Evolutionary conservation across 805 yeast species (phyloP).

Genomic region (Lipomyces sp.): DNA sequence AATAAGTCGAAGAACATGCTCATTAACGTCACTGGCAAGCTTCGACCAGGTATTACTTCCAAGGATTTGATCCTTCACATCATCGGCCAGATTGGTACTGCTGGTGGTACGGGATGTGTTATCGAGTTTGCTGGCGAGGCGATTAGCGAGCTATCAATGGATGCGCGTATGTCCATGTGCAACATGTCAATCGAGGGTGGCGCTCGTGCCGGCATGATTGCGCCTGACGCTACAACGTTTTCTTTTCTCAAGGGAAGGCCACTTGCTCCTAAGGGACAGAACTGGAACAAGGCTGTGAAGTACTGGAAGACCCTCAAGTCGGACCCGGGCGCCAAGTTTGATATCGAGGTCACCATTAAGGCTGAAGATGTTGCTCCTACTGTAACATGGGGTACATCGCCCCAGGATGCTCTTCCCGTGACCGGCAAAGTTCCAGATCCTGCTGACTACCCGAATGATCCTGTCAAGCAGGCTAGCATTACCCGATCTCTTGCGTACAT

Average conservation of each 20-base stretch:
- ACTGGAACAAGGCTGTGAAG: slow-evolving; percentile 89
- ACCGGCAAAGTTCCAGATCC: slow-evolving; percentile 92
- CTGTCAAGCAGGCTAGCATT: slow-evolving; percentile 76
- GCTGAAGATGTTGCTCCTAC: slow-evolving; percentile 91
- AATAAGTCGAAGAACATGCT: slow-evolving; percentile 95
- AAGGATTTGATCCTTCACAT: slow-evolving; percentile 93
- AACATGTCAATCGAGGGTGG: slow-evolving; percentile 99
- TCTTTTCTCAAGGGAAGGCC: slow-evolving; percentile 91
- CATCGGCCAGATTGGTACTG: slow-evolving; percentile 95
- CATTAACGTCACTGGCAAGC: slow-evolving; percentile 76
- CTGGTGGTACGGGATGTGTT: slow-evolving; percentile 98
- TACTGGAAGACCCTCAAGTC: slow-evolving; percentile 89
- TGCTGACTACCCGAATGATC: slow-evolving; percentile 48
- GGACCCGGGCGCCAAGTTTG: slow-evolving; percentile 89
- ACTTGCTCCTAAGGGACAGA: slow-evolving; percentile 86
- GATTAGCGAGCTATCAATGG: slow-evolving; percentile 85
- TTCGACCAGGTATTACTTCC: slow-evolving; percentile 86
- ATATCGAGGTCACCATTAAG: slow-evolving; percentile 72
- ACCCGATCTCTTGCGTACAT: slow-evolving; percentile 88
- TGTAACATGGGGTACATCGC: slow-evolving; percentile 99
- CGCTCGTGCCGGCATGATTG: slow-evolving; percentile 99
- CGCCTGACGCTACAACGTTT: slow-evolving; percentile 87
- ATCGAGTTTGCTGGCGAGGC: slow-evolving; percentile 97
- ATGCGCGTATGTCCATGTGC: slow-evolving; percentile 99
- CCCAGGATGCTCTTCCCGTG: slow-evolving; percentile 96